Percentiles rank a stretch among this genome's conserved stretches.
phyloP scores from a whole-genome alignment of 768 basidiomycete species.

The Mycena belliarum region DNA sequence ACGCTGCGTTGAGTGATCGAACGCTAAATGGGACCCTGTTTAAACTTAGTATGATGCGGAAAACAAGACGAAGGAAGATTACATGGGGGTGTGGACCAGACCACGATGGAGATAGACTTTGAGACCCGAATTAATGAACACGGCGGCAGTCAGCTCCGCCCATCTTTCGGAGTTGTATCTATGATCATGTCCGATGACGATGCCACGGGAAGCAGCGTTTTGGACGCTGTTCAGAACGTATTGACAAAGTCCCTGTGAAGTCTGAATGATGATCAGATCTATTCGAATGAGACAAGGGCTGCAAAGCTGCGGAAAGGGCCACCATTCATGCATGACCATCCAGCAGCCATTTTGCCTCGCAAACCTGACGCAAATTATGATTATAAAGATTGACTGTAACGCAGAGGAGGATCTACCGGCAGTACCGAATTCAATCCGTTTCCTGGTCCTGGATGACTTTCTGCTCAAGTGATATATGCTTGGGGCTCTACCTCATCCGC shows the following conservation, averaged over 20 bases:
- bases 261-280: slow-evolving; percentile 78
- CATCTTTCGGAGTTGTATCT: slow-evolving; percentile 77
- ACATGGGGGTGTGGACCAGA: slow-evolving; percentile 83
- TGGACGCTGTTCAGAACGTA: slow-evolving; percentile 61
- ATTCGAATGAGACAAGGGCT: not conserved
- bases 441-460: slow-evolving; percentile 35
- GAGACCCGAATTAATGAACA: slow-evolving; percentile 63
- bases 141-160: slow-evolving; percentile 73
- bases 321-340: slow-evolving; percentile 91
- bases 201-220: slow-evolving; percentile 57
- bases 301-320: not conserved
- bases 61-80: not conserved
- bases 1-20: slow-evolving; percentile 64
- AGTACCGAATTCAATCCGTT: slow-evolving; percentile 84
- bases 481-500: slow-evolving; percentile 50
- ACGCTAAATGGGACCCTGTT: slow-evolving; percentile 79
- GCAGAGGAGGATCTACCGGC: slow-evolving; percentile 51
- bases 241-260: slow-evolving; percentile 82
- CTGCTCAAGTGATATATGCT: too few species aligned
- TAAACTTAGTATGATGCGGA: not conserved
- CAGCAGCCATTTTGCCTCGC: slow-evolving; percentile 83
- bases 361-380: slow-evolving; percentile 47
- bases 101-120: slow-evolving; percentile 71
- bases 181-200: slow-evolving; percentile 88
- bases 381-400: slow-evolving; percentile 1